A percentile compares a stretch with the other conserved stretches of the same genome.
Evolutionary conservation across 768 basidiomycete species (phyloP).

Genomic region (Panaeolus cyanescens): DNA sequence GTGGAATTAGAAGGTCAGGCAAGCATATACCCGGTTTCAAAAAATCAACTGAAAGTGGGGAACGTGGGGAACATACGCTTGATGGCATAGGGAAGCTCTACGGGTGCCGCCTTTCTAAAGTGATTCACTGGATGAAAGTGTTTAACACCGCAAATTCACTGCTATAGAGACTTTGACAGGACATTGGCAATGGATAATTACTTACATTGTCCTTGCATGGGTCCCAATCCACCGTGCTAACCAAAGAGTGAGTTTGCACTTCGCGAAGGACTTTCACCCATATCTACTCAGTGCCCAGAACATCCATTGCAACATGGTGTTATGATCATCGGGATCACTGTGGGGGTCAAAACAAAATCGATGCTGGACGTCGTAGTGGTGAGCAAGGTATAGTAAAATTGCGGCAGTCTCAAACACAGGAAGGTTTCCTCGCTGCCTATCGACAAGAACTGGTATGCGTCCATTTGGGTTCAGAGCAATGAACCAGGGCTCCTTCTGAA

Average conservation of each 20-base stretch:
- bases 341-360: slow-evolving; percentile 60
- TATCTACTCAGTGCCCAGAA: slow-evolving; percentile 68
- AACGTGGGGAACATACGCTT: slow-evolving; percentile 41
- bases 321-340: slow-evolving; percentile 52
- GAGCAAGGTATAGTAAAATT: slow-evolving; percentile 75
- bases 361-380: slow-evolving; percentile 70
- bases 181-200: background rate
- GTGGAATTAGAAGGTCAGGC: background rate
- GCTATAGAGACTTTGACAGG: background rate
- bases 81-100: slow-evolving; percentile 63
- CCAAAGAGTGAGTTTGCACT: too few species aligned
- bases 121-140: slow-evolving; percentile 50
- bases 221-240: slow-evolving; percentile 77
- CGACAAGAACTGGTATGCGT: slow-evolving; percentile 64
- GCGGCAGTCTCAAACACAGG: slow-evolving; percentile 73
- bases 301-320: slow-evolving; percentile 77
- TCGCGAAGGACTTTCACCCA: too few species aligned
- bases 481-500: slow-evolving; percentile 58
- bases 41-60: background rate
- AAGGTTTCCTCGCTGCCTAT: slow-evolving; percentile 57
- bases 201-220: slow-evolving; percentile 72
- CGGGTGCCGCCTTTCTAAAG: slow-evolving; percentile 59
- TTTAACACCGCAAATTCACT: background rate
- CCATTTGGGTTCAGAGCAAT: slow-evolving; percentile 68
- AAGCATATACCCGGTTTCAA: slow-evolving; percentile 9